phyloP scores from a whole-genome alignment of 208 protist species.

The Crithidia expoeki region DNA sequence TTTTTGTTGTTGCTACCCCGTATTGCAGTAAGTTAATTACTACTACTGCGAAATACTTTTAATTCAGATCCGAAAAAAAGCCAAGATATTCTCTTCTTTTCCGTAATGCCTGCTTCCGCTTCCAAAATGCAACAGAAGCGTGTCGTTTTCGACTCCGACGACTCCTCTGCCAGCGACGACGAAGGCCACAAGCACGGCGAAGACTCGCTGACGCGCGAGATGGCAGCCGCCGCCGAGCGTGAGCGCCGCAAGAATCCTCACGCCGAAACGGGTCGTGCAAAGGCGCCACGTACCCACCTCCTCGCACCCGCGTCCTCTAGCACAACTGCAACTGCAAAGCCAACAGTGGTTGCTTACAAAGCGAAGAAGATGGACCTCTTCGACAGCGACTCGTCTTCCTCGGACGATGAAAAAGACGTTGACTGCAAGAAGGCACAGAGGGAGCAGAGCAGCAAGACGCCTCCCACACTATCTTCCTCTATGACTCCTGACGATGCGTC shows the following conservation, averaged over 20 bases:
- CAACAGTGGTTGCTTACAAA: constrained; percentile 5
- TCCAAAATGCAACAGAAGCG: constrained; percentile 9
- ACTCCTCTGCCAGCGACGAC: constrained; percentile 32
- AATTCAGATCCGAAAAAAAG: too few relatives aligned
- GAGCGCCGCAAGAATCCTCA: constrained; percentile 74
- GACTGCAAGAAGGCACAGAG: neutral
- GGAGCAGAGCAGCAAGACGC: neutral
- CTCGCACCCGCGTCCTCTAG: constrained; percentile 16
- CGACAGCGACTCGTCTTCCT: constrained; percentile 29
- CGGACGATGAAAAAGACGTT: constrained; percentile 18
- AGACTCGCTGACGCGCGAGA: constrained; percentile 44
- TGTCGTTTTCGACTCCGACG: constrained; percentile 40
- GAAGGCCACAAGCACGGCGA: constrained; percentile 13
- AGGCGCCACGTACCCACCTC: constrained; percentile 34
- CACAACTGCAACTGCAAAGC: neutral
- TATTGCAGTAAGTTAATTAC: too few relatives aligned
- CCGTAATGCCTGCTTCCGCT: neutral
- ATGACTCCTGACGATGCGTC: neutral
- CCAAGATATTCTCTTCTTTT: neutral
- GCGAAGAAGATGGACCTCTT: constrained; percentile 43
- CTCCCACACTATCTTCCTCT: neutral
- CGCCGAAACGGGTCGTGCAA: constrained; percentile 53
- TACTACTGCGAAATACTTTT: too few relatives aligned
- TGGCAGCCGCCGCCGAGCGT: constrained; percentile 49
- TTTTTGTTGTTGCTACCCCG: too few relatives aligned